Evolutionary conservation across 345 rosid genomes (phyloP), one percentile per base, ranked within the genome.

Genomic region (Luvunga scandens): DNA sequence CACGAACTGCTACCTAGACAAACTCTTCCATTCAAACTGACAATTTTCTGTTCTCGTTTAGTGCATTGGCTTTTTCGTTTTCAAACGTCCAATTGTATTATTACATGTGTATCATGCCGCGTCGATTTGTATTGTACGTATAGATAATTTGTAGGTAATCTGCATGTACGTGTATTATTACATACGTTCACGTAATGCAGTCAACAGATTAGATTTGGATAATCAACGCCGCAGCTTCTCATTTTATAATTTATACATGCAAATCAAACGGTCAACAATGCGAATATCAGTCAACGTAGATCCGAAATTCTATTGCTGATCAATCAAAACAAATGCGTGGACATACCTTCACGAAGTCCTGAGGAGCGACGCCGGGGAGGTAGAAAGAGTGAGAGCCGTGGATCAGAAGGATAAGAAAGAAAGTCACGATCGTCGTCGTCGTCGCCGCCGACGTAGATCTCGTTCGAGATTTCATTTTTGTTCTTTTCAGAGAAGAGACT

Each of bases 291-390:
- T 33, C 16, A 9, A 66, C 27, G 22, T 34, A 66, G 69, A 65
- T 65, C 48, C 45, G 27, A 66, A 66, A 34, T 39, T 66, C 45
- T 22, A 21, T 33, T 3, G 27, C 18, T 25, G 48, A 66, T 33
- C 48, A 66, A 66, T 38, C 27, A 28, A 9, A 19, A 69, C n/a
- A 34, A 1, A 30, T 31, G 39, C 38, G 65, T 50, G 66, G 48
- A 25, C 57, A 92, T 61, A 93, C 99, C 98, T 89, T 92, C 19
- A 82, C 80, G 88, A 95, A 93, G 87, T 95, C 98, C 86, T 89
- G 87, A 71, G 99, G 99, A 62, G 97, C 98, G 81, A 95, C 99
- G 74, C 99, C 99, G 13, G 99, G 99, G 79, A 95, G 99, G 85
- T 95, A 95, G 90, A 95, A 95, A 86, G 87, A 89, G 85, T 85